A percentile compares a stretch with the other conserved stretches of the same genome.
phyloP scores from a whole-genome alignment of 2,329 filamentous ascomycete species.

The Phialocephala subalpina region DNA sequence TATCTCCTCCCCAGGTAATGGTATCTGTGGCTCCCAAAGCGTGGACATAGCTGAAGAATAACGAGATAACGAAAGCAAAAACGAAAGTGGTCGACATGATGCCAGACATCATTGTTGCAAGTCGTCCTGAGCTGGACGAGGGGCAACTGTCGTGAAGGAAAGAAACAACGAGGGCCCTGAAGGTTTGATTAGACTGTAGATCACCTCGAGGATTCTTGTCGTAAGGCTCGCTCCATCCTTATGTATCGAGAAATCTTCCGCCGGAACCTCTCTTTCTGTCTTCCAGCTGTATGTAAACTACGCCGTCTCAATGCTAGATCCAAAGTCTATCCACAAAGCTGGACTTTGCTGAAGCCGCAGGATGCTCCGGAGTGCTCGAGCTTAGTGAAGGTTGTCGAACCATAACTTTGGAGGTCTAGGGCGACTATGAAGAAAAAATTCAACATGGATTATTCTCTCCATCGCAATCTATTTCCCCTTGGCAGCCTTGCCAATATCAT shows the following conservation, averaged over 20 bases:
- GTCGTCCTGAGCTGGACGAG: neutral
- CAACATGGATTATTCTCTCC: conserved; percentile 7
- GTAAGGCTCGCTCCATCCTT: conserved; percentile 14
- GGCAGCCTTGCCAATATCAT: conserved; percentile 3
- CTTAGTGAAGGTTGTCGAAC: neutral
- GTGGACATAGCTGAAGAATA: conserved; percentile 32
- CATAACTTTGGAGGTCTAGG: conserved; percentile 10
- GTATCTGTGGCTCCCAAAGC: conserved; percentile 43
- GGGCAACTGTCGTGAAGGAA: conserved; percentile 11
- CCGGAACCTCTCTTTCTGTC: neutral
- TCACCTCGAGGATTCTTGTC: neutral
- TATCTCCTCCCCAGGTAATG: conserved; percentile 67
- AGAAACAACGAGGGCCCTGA: neutral
- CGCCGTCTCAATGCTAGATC: neutral
- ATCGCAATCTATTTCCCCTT: conserved; percentile 15
- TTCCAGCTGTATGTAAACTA: neutral
- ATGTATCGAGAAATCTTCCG: conserved; percentile 9
- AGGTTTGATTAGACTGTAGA: conserved; percentile 10
- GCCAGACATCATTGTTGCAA: conserved; percentile 21
- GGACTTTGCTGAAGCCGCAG: neutral
- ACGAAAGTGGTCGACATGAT: conserved; percentile 32
- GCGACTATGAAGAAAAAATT: neutral
- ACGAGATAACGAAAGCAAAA: conserved; percentile 33
- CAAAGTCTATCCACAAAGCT: neutral
- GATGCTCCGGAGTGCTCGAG: neutral